Evolutionary conservation across 371 early-diverging fungal genomes (phyloP).

Genomic region (Cokeromyces recurvatus): DNA sequence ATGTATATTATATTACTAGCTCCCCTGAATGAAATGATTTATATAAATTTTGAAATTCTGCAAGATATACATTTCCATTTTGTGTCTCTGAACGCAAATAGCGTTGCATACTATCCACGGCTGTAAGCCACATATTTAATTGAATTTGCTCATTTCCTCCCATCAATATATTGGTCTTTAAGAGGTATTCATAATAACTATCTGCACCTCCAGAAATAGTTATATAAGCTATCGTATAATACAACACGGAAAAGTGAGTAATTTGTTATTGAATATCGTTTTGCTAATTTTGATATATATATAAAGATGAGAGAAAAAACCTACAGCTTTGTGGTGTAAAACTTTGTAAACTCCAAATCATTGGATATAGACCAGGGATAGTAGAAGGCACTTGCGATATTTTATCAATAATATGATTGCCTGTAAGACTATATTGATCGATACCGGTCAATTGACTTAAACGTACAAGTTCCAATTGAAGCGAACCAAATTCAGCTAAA

Average conservation of each 20-base stretch:
- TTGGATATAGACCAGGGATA: constrained; percentile 75
- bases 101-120: constrained; percentile 40
- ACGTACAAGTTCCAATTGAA: constrained; percentile 85
- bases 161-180: constrained; percentile 64
- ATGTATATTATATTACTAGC: constrained; percentile 17
- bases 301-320: not conserved
- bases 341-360: constrained; percentile 31
- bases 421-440: constrained; percentile 56
- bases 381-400: constrained; percentile 44
- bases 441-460: constrained; percentile 76
- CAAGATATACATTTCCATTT: constrained; percentile 31
- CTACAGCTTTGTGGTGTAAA: constrained; percentile 47
- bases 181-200: constrained; percentile 85
- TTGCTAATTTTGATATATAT: not conserved
- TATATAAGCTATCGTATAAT: constrained; percentile 38
- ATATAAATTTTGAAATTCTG: constrained; percentile 24
- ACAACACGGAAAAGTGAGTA: too few relatives aligned
- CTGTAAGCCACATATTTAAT: constrained; percentile 34
- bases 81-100: constrained; percentile 38
- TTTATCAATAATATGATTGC: constrained; percentile 57
- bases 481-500: constrained; percentile 83
- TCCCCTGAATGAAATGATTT: constrained; percentile 35
- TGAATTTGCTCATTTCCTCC: constrained; percentile 45
- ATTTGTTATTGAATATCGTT: constrained; percentile 10
- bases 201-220: constrained; percentile 69